phyloP scores from a whole-genome alignment of 75 land plant species.

The Cunninghamia lanceolata region DNA sequence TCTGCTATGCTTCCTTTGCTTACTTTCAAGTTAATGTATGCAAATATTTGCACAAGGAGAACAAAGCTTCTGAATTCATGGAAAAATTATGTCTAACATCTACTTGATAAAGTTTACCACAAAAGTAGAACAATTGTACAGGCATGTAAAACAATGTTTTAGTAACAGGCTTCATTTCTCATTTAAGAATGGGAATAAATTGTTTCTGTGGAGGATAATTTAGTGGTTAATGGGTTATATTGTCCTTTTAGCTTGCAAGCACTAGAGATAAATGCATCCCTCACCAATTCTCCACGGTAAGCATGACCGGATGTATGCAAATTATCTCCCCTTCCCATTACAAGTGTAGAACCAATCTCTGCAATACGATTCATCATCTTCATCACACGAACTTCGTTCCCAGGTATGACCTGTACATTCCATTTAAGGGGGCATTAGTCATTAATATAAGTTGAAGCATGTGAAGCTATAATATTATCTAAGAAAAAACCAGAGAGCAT shows the following conservation, averaged over 20 bases:
- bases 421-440: not conserved
- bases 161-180: not conserved
- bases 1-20: not conserved
- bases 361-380: slow-evolving; percentile 55
- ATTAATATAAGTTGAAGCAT: not conserved
- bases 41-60: not conserved
- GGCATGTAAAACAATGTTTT: not conserved
- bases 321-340: slow-evolving; percentile 42
- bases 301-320: slow-evolving; percentile 58
- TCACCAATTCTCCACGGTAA: slow-evolving; percentile 51
- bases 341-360: slow-evolving; percentile 39
- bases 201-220: not conserved
- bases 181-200: not conserved
- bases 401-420: slow-evolving; percentile 42
- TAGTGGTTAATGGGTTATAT: not conserved
- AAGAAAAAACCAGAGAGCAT: not conserved
- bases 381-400: slow-evolving; percentile 50
- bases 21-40: not conserved
- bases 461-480: not conserved
- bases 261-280: not conserved
- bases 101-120: not conserved
- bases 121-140: not conserved
- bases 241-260: not conserved
- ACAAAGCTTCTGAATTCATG: not conserved
- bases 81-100: not conserved